Base-by-base conservation (phyloP, 352 stramenopile species). In the Vaucheria bursata region DNA sequence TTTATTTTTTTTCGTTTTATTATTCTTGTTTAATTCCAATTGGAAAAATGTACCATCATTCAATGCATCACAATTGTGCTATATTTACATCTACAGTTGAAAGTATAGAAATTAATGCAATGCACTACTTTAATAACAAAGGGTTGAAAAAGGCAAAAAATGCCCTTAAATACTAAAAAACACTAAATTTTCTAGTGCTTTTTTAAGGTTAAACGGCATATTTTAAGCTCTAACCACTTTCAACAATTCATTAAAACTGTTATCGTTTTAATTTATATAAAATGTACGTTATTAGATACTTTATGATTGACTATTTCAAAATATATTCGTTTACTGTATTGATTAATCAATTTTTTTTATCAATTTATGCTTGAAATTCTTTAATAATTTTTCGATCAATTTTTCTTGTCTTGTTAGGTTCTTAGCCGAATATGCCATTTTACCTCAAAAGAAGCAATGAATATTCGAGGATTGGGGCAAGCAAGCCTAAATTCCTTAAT, bases 361-460 rank as follows among this genome's bases (percentile, higher is more conserved):
- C 25, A 18, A 25, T 25, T 18, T 18, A 18, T 59, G 12, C 25
- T 59, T 25, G 18, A 25, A 18, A 25, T 59, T 18, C 45, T 25
- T 25, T 25, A 18, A 18, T 25, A 18, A 18, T 25, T 25, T 25
- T 25, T 25, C 45, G 12, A 18, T 59, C 45, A 18, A 18, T 25
- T 25, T 18, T 18, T 25, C 25, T 18, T 18, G 12, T 18, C 45
- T 18, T 12, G 45, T 25, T 34, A 68, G 53, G 77, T 76, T 6
- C 50, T 83, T 34, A 70, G 73, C n/a, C 73, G 36, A 18, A 45
- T 84, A 34, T 75, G 75, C 37, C 74, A 84, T 39, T 78, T 78
- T 52, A 71, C 75, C 31, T 84, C 75, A 12, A 52, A 72, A 64
- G 74, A 71, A 29, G 79, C 79, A 0, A 75, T 84, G 37, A 76